Conservation (phyloP, 2,329 filamentous ascomycete genomes). For the Aspergillus sp. region DNA sequence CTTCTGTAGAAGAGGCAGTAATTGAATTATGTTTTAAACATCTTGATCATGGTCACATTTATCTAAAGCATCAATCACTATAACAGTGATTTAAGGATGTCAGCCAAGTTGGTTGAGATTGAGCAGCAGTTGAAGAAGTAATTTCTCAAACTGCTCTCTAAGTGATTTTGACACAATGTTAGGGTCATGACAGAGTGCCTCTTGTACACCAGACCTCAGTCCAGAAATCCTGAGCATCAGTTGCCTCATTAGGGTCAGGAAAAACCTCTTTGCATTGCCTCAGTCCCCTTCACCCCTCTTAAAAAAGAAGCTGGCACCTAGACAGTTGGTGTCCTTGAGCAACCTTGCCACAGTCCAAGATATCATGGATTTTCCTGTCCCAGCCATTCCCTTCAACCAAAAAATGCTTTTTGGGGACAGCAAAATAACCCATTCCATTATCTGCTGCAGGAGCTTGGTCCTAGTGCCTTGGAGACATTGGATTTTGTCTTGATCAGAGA, state of each 20-base stretch:
- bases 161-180: background rate
- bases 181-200: background rate
- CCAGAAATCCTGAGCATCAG: background rate
- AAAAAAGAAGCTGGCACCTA: conserved; percentile 41
- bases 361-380: conserved; percentile 25
- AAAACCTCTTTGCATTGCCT: conserved; percentile 7
- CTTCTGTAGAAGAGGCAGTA: conserved; percentile 9
- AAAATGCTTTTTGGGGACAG: conserved; percentile 18
- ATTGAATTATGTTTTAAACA: conserved; percentile 13
- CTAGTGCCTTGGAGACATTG: conserved; percentile 21
- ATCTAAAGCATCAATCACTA: conserved; percentile 22
- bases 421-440: conserved; percentile 17
- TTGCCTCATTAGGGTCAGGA: background rate
- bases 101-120: background rate
- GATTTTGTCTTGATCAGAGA: conserved; percentile 1
- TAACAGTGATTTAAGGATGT: background rate
- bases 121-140: background rate
- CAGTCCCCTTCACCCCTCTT: conserved; percentile 36
- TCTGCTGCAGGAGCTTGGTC: conserved; percentile 13
- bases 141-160: background rate
- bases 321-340: conserved; percentile 9
- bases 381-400: conserved; percentile 34
- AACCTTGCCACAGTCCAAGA: conserved; percentile 26
- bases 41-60: conserved; percentile 14
- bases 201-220: background rate